These are phyloP conservation scores for Mucor lusitanicus DNA, from an alignment of 371 early-diverging fungal species.

Conservation along the genomic window DNA sequence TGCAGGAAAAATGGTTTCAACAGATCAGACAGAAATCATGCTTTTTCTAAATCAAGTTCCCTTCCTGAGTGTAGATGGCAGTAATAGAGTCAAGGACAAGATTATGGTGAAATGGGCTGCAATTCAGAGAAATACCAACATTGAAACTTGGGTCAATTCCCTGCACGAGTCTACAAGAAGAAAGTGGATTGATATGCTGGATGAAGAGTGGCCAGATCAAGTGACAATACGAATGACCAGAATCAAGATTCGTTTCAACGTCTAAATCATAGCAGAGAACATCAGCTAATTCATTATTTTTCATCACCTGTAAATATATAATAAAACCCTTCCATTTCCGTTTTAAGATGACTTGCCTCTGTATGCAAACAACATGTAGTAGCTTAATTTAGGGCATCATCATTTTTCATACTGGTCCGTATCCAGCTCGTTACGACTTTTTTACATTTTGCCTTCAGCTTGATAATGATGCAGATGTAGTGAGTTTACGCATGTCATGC, in stretches of 20 bases:
- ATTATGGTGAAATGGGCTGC: constrained; percentile 49
- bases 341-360: too few relatives aligned
- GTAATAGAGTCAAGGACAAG: constrained; percentile 28
- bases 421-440: too few relatives aligned
- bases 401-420: too few relatives aligned
- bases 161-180: constrained; percentile 35
- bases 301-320: too few relatives aligned
- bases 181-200: constrained; percentile 49
- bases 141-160: constrained; percentile 34
- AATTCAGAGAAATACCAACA: constrained; percentile 37
- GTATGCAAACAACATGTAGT: too few relatives aligned
- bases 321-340: too few relatives aligned
- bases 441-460: too few relatives aligned
- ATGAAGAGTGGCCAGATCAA: constrained; percentile 48
- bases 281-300: too few relatives aligned
- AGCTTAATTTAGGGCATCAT: too few relatives aligned
- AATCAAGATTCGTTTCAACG: constrained; percentile 40
- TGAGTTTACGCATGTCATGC: too few relatives aligned
- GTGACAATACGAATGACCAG: constrained; percentile 43
- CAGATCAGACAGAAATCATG: constrained; percentile 35
- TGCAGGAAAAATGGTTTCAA: constrained; percentile 36
- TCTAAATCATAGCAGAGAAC: background rate
- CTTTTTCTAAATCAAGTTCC: constrained; percentile 47
- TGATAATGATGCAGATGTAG: too few relatives aligned
- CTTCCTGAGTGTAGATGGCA: constrained; percentile 3